Conservation (phyloP, 331 rosid species). For the Phaseolus coccineus region DNA sequence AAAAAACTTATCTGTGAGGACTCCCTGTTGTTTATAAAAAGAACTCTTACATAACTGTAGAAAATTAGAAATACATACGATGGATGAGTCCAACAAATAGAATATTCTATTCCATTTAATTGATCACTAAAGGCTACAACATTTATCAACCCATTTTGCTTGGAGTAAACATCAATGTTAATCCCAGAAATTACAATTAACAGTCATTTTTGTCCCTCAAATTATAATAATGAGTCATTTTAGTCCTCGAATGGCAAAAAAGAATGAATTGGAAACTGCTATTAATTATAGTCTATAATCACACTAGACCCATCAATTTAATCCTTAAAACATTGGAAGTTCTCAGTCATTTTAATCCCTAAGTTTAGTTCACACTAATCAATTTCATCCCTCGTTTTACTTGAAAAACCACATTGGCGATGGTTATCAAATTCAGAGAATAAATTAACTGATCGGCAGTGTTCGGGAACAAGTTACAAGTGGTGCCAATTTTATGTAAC, state of each 20-base stretch:
- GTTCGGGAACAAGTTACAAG: neutral
- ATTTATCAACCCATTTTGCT: conserved; percentile 22
- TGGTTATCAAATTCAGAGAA: neutral
- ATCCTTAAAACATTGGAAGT: neutral
- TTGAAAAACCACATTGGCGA: neutral
- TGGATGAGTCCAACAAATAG: neutral
- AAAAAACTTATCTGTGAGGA: neutral
- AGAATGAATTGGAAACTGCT: neutral
- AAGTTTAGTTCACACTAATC: neutral
- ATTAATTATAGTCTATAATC: neutral
- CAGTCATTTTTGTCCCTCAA: neutral
- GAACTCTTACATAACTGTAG: neutral
- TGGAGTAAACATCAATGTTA: neutral
- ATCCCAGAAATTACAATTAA: neutral
- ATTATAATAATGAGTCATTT: neutral
- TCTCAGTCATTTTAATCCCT: neutral
- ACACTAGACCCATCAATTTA: neutral
- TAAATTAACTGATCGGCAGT: neutral
- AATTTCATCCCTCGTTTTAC: neutral
- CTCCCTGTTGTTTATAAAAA: neutral
- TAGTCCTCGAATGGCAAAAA: neutral
- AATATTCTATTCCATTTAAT: conserved; percentile 21
- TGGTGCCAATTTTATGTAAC: neutral
- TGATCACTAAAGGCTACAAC: neutral
- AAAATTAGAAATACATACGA: neutral